Conservation (phyloP, 1,139 yeast genomes). For the Blastobotrys arbuscula region DNA sequence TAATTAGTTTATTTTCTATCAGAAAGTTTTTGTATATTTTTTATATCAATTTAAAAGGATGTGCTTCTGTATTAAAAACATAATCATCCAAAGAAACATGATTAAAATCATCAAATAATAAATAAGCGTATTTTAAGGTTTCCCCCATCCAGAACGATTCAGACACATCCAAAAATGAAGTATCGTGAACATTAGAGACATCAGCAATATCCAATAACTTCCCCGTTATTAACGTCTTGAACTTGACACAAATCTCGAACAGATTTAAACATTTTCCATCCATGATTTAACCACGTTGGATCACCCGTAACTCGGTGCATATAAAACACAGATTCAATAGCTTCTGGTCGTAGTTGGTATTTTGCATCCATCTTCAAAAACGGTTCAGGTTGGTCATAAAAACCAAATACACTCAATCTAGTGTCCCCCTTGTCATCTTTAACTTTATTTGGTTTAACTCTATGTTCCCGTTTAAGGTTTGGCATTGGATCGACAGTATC, state of each 20-base stretch:
- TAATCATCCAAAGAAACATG: slow-evolving; percentile 60
- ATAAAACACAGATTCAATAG: slow-evolving; percentile 69
- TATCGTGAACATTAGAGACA: slow-evolving; percentile 37
- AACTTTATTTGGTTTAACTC: slow-evolving; percentile 20
- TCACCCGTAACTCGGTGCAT: slow-evolving; percentile 75
- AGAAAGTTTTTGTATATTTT: not conserved
- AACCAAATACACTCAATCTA: slow-evolving; percentile 30
- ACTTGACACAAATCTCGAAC: slow-evolving; percentile 35
- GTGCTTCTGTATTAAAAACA: slow-evolving; percentile 77
- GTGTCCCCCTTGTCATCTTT: slow-evolving; percentile 20
- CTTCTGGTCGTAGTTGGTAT: slow-evolving; percentile 65
- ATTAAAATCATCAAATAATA: slow-evolving; percentile 63
- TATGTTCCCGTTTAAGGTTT: slow-evolving; percentile 29
- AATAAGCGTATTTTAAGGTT: slow-evolving; percentile 79
- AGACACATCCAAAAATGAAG: slow-evolving; percentile 39
- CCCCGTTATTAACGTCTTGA: slow-evolving; percentile 34
- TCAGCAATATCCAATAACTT: slow-evolving; percentile 41
- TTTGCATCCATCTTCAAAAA: slow-evolving; percentile 40
- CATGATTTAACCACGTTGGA: slow-evolving; percentile 60
- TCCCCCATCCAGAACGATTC: slow-evolving; percentile 92
- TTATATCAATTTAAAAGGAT: slow-evolving; percentile 48
- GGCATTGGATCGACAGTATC: slow-evolving; percentile 4
- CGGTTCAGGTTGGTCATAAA: slow-evolving; percentile 35
- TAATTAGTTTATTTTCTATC: not conserved
- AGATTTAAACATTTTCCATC: slow-evolving; percentile 58